Percentiles rank a stretch among this genome's conserved stretches.
phyloP scores from a whole-genome alignment of 306 rosid species.

The apple (Malus domestica) region ASM211411v1 NC_041795.1:23784501-23785000 shows the following conservation, averaged over 20 bases:
- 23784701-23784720: constrained; percentile 78
- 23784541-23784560: not conserved
- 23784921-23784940: constrained; percentile 90
- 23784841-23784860: constrained; percentile 65
- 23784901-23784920: constrained; percentile 91
- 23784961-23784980: constrained; percentile 67
- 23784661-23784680: not conserved
- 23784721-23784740: constrained; percentile 78
- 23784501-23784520: not conserved
- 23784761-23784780: constrained; percentile 79
- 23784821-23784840: constrained; percentile 60
- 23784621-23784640: constrained; percentile 12
- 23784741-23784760: constrained; percentile 91
- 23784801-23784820: constrained; percentile 47
- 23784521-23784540: not conserved
- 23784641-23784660: not conserved
- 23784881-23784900: constrained; percentile 93
- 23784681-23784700: constrained; percentile 4
- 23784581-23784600: not conserved
- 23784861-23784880: constrained; percentile 79
- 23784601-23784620: constrained; percentile 6
- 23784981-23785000: constrained; percentile 41
- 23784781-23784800: constrained; percentile 77
- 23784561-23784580: not conserved
- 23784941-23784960: constrained; percentile 86